Percentiles rank a stretch among this genome's conserved stretches.
Conservation (phyloP, 108 stramenopile species). For the Mayamaea pseudoterrestris region DNA sequence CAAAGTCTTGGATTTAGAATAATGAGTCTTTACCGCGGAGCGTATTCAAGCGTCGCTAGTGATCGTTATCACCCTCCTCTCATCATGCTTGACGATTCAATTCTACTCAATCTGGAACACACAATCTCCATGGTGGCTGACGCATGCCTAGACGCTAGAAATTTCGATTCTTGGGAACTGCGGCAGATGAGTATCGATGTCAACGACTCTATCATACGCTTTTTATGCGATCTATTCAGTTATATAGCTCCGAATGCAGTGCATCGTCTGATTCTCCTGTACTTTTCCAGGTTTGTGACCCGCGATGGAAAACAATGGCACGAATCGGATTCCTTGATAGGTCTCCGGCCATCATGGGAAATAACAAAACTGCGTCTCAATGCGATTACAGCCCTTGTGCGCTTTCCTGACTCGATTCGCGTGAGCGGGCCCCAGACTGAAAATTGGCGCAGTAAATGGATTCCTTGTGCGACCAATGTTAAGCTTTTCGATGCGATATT, state of each 20-base stretch:
- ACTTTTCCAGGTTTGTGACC: constrained; percentile 59
- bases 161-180: constrained; percentile 75
- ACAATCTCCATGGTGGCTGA: constrained; percentile 62
- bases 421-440: constrained; percentile 65
- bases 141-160: constrained; percentile 69
- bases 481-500: constrained; percentile 46
- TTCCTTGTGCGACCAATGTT: constrained; percentile 13
- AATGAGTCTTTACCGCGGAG: constrained; percentile 27
- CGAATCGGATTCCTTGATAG: constrained; percentile 67
- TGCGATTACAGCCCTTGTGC: constrained; percentile 67
- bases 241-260: constrained; percentile 51
- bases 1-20: constrained; percentile 70
- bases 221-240: constrained; percentile 72
- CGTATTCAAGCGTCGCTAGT: background rate
- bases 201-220: constrained; percentile 75
- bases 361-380: constrained; percentile 67
- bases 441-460: constrained; percentile 33
- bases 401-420: constrained; percentile 66
- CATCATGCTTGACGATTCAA: constrained; percentile 50
- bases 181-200: constrained; percentile 76
- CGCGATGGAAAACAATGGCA: constrained; percentile 62
- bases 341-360: constrained; percentile 77
- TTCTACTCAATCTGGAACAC: constrained; percentile 41
- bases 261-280: constrained; percentile 52
- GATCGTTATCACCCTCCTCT: constrained; percentile 29